These are phyloP conservation scores for Aspergillus viridinutans DNA, from an alignment of 2,329 filamentous ascomycete genomes.

Conservation along the genomic window DNA sequence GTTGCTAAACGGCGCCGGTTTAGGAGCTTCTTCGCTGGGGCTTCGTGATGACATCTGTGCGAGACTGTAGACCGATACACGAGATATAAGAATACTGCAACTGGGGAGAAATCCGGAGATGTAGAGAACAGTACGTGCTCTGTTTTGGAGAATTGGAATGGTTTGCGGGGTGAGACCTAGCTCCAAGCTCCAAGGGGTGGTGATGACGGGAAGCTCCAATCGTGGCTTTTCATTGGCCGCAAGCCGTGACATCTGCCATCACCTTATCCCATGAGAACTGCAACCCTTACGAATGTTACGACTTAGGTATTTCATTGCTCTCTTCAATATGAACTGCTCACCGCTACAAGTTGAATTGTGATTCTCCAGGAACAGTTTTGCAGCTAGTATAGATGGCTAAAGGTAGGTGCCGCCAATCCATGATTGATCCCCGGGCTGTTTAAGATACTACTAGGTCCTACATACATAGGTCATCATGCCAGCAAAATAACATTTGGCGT, in stretches of 20 bases:
- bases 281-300: not conserved
- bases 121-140: not conserved
- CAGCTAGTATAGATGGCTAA: not conserved
- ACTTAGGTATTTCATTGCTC: not conserved
- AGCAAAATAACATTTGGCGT: not conserved
- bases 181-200: not conserved
- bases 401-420: not conserved
- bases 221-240: not conserved
- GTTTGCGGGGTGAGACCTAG: not conserved
- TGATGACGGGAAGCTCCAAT: not conserved
- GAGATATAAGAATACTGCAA: not conserved
- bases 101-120: not conserved
- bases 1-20: constrained; percentile 17
- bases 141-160: not conserved
- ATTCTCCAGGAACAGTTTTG: not conserved
- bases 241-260: not conserved
- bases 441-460: not conserved
- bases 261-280: not conserved
- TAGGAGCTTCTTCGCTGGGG: constrained; percentile 15
- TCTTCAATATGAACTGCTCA: not conserved
- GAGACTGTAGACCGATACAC: not conserved
- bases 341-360: not conserved
- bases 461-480: not conserved
- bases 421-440: not conserved
- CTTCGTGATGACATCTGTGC: constrained; percentile 21